Evolutionary conservation across 2,329 filamentous ascomycete genomes (phyloP), one percentile per base, ranked within the genome.

Genomic region (Trichoderma simmonsii): DNA sequence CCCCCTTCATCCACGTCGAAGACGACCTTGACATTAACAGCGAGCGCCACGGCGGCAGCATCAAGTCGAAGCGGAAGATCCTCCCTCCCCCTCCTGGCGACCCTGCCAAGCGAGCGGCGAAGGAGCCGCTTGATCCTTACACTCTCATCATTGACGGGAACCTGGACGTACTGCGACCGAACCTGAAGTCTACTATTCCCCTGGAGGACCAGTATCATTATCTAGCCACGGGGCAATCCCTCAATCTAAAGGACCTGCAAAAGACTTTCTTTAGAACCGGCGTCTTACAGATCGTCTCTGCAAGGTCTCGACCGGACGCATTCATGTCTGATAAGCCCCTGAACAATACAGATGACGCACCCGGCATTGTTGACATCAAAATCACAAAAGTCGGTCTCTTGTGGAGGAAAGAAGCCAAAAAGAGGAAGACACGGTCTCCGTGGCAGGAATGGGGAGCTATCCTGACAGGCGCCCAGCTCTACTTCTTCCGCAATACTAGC

Each of bases 371-470:
- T 12, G 95, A 98, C 81, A 97, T 99, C 79, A 97, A 97, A 77
- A 92, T 98, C 60, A 97, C 95, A 59, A 99, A 98, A 81, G 95
- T 99, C 64, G 96, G 96, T 4, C 84, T 97, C 2, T 81, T 99
- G 36, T 99, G 96, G 96, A 90, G 96, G 59, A 99, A 99, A 80
- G 94, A 97, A 75, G 84, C 88, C 1, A 98, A 97, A 83, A 97
- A 95, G 83, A 95, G 96, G 83, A 97, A 97, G 81, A 92, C 94
- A 0, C 89, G 95, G 57, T 98, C 95, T 12, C 95, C 96, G 1
- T 99, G 96, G 96, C 95, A 98, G 79, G 96, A 99, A 86, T 99
- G 96, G 96, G 96, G 96, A 67, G 96, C 94, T 28, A 92, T 99
- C 72, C 87, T 99, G 34, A 99, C 96, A 0, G 94, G 95, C n/a